Evolutionary conservation across 768 basidiomycete species (phyloP).

Genomic region (Suillus plorans): DNA sequence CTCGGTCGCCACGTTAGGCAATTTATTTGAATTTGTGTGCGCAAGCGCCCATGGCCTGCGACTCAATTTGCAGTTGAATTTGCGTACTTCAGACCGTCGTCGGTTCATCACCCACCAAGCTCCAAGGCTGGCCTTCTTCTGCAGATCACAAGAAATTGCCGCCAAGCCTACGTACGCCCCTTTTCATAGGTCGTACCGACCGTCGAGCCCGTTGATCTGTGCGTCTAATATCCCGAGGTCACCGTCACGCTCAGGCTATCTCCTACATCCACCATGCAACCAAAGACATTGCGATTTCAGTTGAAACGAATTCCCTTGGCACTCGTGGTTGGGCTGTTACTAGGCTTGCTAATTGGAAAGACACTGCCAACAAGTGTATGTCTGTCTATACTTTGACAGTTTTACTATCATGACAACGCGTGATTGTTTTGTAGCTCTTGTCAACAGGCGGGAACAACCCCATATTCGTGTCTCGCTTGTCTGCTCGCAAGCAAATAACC

Average conservation of each 20-base stretch:
- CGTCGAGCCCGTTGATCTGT: not conserved
- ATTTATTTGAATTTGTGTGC: slow-evolving; percentile 4
- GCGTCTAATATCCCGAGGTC: not conserved
- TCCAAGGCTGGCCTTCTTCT: not conserved
- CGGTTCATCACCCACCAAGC: not conserved
- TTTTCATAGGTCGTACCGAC: not conserved
- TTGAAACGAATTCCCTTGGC: slow-evolving; percentile 51
- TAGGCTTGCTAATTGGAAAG: slow-evolving; percentile 59
- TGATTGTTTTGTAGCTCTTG: slow-evolving; percentile 31
- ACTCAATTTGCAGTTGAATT: not conserved
- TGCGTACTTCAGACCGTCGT: not conserved
- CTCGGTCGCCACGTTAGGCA: not conserved
- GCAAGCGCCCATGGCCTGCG: slow-evolving; percentile 2
- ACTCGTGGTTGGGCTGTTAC: slow-evolving; percentile 57
- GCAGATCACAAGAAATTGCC: not conserved
- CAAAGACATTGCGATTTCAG: slow-evolving; percentile 27
- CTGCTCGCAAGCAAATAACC: slow-evolving; percentile 61
- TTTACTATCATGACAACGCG: not conserved
- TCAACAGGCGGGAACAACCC: slow-evolving; percentile 60
- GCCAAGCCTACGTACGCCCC: slow-evolving; percentile 1
- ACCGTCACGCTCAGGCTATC: not conserved
- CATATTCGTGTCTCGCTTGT: slow-evolving; percentile 44
- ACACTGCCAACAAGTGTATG: slow-evolving; percentile 39
- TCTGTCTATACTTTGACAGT: slow-evolving; percentile 4
- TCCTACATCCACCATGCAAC: slow-evolving; percentile 23